Base-by-base conservation (phyloP, 345 rosid genomes). In the Salix udensis region DNA sequence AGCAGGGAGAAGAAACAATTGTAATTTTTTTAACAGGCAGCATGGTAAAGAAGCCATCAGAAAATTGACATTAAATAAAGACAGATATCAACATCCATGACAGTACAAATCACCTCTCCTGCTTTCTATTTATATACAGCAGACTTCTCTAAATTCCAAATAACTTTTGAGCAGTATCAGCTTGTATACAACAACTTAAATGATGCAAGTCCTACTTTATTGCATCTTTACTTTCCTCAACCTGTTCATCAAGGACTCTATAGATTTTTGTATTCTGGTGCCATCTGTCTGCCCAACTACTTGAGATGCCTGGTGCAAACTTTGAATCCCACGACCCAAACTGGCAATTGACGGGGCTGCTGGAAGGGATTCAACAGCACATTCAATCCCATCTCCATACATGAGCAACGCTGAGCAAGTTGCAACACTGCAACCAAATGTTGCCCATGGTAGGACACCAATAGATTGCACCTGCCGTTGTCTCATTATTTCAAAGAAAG, bases 401-500 rank as follows among this genome's bases (percentile, higher is more conserved):
- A 84, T 61, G 68, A 93, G 87, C 88, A 96, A 87, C 34, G 92
- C 88, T 0, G 88, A 70, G 80, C 98, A 93, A 36, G 97, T 91
- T 26, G 89, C 87, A 65, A 96, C 76, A 75, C 99, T 93, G 67
- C 87, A 86, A 53, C 99, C 97, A 78, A 93, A 92, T 68, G 99
- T 87, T 19, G 92, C 91, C 88, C 92, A 88, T 37, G 99, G 97
- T 31, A 96, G 85, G 75, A 84, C 26, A 39, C 97, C 89, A 0
- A 96, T 80, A 19, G 94, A 92, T 74, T 73, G 83, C 31, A 84
- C 83, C 67, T 6, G 83, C 70, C 98, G 85, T 78, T 86, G 91
- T 88, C 98, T 84, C 99, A 96, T 93, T 76, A 96, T 96, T 84
- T 96, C 94, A 77, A 92, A 96, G 78, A 96, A 93, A 4, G 98